Conservation (phyloP, 176 grass and related monocot genomes). For the Musa acuminata region DNA sequence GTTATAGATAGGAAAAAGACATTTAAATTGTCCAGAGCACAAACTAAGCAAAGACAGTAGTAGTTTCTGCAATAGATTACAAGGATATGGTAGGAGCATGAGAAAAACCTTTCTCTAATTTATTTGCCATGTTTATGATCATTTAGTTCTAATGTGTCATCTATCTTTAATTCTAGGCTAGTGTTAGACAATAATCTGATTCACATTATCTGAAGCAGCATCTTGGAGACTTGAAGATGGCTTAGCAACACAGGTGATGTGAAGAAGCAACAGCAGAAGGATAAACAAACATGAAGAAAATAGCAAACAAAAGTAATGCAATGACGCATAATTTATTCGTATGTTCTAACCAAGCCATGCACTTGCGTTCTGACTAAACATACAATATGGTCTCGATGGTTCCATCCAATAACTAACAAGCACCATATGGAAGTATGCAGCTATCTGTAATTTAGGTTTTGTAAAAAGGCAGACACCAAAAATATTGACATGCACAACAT, state of each 20-base stretch:
- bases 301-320: neutral
- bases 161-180: no score
- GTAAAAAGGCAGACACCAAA: no score
- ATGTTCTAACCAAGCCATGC: neutral
- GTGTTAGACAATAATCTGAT: neutral
- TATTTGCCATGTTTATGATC: no score
- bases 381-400: neutral
- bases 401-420: neutral
- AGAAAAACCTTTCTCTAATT: no score
- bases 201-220: neutral
- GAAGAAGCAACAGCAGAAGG: neutral
- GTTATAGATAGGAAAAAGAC: neutral
- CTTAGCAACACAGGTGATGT: neutral
- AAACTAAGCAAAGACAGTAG: neutral
- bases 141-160: no score
- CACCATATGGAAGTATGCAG: neutral
- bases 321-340: neutral
- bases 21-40: neutral
- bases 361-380: neutral
- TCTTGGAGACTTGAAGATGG: neutral
- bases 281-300: neutral
- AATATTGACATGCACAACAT: no score
- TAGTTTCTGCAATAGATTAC: neutral
- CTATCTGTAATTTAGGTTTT: no score
- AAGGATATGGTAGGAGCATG: neutral